Evolutionary conservation across 2,329 filamentous ascomycete genomes (phyloP).

Genomic region (Aspergillus amoenus): DNA sequence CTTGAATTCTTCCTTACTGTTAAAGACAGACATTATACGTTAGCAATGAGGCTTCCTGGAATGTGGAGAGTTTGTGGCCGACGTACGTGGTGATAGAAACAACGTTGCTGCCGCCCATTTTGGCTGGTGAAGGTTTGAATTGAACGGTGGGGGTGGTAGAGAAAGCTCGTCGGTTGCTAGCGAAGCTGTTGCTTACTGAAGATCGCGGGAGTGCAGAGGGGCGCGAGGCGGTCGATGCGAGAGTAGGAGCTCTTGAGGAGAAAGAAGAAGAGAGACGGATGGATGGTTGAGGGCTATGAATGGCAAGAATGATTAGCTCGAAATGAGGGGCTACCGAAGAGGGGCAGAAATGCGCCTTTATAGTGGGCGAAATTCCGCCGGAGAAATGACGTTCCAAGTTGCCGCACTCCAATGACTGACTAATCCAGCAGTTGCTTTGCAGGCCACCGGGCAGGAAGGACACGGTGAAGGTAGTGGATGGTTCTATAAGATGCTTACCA

Average conservation of each 20-base stretch:
- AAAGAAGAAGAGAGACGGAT: slow-evolving; percentile 24
- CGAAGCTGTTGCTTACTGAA: background rate
- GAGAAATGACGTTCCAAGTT: slow-evolving; percentile 27
- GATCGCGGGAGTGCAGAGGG: slow-evolving; percentile 6
- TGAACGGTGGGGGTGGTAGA: slow-evolving; percentile 33
- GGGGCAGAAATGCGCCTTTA: slow-evolving; percentile 27
- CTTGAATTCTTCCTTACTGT: slow-evolving; percentile 61
- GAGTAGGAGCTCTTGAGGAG: slow-evolving; percentile 13
- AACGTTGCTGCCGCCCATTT: slow-evolving; percentile 28
- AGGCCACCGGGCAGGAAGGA: slow-evolving; percentile 9
- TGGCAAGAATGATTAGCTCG: slow-evolving; percentile 19
- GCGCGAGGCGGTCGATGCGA: slow-evolving; percentile 13
- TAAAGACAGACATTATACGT: background rate
- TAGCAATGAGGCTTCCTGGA: background rate
- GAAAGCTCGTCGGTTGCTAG: slow-evolving; percentile 26
- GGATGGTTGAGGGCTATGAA: slow-evolving; percentile 26
- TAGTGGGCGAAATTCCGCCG: slow-evolving; percentile 20
- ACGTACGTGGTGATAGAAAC: slow-evolving; percentile 28
- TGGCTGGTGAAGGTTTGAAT: slow-evolving; percentile 43
- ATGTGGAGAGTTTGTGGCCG: too few relatives aligned
- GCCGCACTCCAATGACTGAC: slow-evolving; percentile 23
- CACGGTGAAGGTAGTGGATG: background rate
- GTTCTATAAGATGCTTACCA: slow-evolving; percentile 18
- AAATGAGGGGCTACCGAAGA: slow-evolving; percentile 22
- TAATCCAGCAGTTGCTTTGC: slow-evolving; percentile 19